Conservation (phyloP, 2,329 filamentous ascomycete species). For the Immersiporthe knoxdaviesiana region DNA sequence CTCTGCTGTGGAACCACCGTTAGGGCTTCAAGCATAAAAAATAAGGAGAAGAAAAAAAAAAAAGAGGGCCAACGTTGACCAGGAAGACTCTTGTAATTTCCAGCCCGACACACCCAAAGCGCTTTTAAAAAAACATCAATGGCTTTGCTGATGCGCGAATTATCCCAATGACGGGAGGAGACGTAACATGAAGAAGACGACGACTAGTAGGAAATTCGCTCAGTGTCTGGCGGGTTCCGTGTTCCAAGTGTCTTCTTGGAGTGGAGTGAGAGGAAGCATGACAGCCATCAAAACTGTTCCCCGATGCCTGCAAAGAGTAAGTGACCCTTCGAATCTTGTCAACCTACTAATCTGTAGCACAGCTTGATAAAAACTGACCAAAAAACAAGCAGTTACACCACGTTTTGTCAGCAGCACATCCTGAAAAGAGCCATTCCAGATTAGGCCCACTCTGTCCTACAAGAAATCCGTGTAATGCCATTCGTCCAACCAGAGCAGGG, state of each 20-base stretch:
- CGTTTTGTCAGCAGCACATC: neutral
- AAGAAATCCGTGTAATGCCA: conserved; percentile 6
- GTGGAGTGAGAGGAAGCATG: no score
- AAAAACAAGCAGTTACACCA: neutral
- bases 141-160: neutral
- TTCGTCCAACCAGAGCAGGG: conserved; percentile 4
- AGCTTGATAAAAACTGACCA: no score
- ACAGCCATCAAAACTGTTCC: no score
- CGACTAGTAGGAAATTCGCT: neutral
- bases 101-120: neutral
- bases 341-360: no score
- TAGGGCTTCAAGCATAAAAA: neutral
- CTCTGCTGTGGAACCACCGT: neutral
- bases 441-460: neutral
- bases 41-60: neutral
- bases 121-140: no score
- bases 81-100: neutral
- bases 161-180: neutral
- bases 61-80: no score
- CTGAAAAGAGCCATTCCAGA: neutral
- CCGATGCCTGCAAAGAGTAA: no score
- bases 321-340: no score
- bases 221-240: neutral
- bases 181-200: neutral
- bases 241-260: neutral